These are phyloP conservation scores for Artemisia annua DNA, from an alignment of 129 eudicot species.

Conservation along the genomic window DNA sequence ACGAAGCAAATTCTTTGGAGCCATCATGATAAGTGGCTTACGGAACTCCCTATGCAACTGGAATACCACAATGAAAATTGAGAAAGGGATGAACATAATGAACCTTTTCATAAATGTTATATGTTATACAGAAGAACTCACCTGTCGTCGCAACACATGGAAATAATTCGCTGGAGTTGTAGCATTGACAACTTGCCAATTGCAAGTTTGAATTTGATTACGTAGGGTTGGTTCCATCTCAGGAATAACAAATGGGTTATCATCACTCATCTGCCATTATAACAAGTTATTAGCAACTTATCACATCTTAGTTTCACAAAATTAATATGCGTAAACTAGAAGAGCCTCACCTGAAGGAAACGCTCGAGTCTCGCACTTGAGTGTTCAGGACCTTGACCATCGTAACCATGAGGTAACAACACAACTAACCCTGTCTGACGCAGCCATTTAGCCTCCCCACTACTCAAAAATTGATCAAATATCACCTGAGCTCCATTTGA, in stretches of 20 bases:
- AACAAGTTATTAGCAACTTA: not conserved
- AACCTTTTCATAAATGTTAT: not conserved
- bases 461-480: constrained; percentile 93
- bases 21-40: constrained; percentile 89
- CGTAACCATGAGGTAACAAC: constrained; percentile 96
- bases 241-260: constrained; percentile 81
- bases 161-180: constrained; percentile 98
- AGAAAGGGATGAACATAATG: constrained; percentile 8
- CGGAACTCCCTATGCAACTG: constrained; percentile 97
- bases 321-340: not conserved
- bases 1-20: constrained; percentile 96
- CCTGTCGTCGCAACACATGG: constrained; percentile 97
- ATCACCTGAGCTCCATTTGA: constrained; percentile 98
- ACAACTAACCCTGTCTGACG: constrained; percentile 95
- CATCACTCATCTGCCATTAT: constrained; percentile 84
- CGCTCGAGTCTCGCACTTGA: constrained; percentile 98
- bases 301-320: no score
- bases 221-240: constrained; percentile 96
- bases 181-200: constrained; percentile 96
- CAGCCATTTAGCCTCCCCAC: constrained; percentile 99
- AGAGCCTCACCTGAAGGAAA: constrained; percentile 72
- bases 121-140: constrained; percentile 27
- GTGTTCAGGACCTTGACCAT: constrained; percentile 99
- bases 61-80: constrained; percentile 9
- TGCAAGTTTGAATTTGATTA: constrained; percentile 94